Conservation (phyloP, 176 grass and related monocot genomes). For the Panicum miliaceum region DNA sequence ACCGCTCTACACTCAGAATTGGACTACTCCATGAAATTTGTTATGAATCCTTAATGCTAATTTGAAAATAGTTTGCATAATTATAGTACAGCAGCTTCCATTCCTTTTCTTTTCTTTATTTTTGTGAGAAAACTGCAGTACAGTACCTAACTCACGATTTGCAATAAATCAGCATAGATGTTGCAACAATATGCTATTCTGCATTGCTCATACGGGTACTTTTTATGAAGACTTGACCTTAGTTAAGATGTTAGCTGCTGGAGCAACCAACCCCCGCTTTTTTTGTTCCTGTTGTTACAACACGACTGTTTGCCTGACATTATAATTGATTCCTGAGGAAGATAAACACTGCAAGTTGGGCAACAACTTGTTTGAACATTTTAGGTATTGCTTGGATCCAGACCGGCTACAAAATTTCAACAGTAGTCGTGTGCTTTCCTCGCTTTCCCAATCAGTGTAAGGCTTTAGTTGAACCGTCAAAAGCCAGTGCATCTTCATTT, state of each 20-base stretch:
- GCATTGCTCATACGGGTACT: background rate
- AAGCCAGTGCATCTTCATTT: background rate
- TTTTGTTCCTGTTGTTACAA: background rate
- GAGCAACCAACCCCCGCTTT: background rate
- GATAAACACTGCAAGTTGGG: conserved; percentile 15
- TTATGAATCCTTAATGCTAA: too few species aligned
- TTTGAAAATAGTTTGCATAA: too few species aligned
- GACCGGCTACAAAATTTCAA: background rate
- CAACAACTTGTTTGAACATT: background rate
- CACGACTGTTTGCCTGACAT: background rate
- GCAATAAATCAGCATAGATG: background rate
- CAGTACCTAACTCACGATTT: too few species aligned
- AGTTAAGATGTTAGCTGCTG: background rate
- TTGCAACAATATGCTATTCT: background rate
- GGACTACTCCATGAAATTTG: too few species aligned
- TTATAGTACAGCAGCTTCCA: too few species aligned
- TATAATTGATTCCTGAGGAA: background rate
- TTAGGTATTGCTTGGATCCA: background rate
- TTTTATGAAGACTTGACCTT: background rate
- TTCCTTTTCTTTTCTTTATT: too few species aligned
- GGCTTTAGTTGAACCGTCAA: conserved; percentile 21
- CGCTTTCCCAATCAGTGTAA: background rate
- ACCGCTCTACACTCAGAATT: background rate
- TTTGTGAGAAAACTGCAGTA: too few species aligned
- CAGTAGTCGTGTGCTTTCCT: background rate